phyloP scores from a whole-genome alignment of 306 rosid genomes.

The Vachellia collinsii region DNA sequence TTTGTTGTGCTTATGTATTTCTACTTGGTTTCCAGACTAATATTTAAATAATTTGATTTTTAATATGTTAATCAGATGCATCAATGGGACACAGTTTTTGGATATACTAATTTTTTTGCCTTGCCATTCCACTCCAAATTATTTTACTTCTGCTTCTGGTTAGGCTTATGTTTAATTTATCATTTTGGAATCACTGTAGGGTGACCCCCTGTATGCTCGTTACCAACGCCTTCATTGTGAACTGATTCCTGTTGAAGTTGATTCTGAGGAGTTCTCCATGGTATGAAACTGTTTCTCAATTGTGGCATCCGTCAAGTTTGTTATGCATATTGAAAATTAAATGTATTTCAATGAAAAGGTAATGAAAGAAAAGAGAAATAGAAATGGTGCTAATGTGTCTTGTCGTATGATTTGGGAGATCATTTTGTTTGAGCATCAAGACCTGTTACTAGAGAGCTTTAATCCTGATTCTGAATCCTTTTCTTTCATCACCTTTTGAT shows the following conservation, averaged over 20 bases:
- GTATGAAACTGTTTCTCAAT: constrained; percentile 45
- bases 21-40: constrained; percentile 26
- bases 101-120: background rate
- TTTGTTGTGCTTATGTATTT: constrained; percentile 24
- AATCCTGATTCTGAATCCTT: constrained; percentile 30
- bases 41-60: constrained; percentile 21
- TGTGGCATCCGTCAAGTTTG: constrained; percentile 1
- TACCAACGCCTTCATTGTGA: constrained; percentile 81
- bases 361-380: constrained; percentile 12
- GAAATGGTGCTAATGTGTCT: constrained; percentile 5
- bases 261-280: constrained; percentile 74
- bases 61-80: constrained; percentile 3
- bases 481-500: constrained; percentile 22
- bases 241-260: constrained; percentile 61
- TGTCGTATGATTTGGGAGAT: constrained; percentile 22
- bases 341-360: background rate
- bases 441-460: constrained; percentile 26
- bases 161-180: constrained; percentile 26
- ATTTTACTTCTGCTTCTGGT: background rate
- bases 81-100: background rate
- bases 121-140: background rate
- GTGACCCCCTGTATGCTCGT: constrained; percentile 73
- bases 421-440: constrained; percentile 21
- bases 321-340: constrained; percentile 11
- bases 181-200: constrained; percentile 52